Conservation (phyloP, 2,329 filamentous ascomycete genomes). For the Chalaropsis ovoidea region DNA sequence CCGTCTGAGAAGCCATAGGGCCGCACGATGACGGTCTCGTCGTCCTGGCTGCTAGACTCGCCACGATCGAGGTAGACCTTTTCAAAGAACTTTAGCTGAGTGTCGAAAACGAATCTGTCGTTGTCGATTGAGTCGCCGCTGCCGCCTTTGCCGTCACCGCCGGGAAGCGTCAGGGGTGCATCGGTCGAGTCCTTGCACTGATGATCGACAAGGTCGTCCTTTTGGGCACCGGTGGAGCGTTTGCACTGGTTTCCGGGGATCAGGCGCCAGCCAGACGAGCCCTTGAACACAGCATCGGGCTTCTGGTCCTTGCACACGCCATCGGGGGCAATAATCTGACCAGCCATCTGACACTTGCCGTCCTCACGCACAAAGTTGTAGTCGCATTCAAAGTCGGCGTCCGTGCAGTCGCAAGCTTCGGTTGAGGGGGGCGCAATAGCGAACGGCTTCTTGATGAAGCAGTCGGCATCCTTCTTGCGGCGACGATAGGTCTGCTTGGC, state of each 20-base stretch:
- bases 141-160: conserved; percentile 39
- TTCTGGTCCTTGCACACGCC: conserved; percentile 59
- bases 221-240: conserved; percentile 48
- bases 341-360: conserved; percentile 57
- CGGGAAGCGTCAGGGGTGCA: conserved; percentile 37
- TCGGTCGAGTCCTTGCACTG: conserved; percentile 53
- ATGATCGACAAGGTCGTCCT: conserved; percentile 62
- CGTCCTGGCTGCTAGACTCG: conserved; percentile 50
- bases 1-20: conserved; percentile 34
- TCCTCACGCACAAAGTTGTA: conserved; percentile 74
- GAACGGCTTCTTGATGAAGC: conserved; percentile 80
- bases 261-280: conserved; percentile 80
- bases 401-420: conserved; percentile 69
- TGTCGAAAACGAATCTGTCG: conserved; percentile 53
- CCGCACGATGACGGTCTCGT: conserved; percentile 60
- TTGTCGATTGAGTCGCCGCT: conserved; percentile 46
- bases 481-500: conserved; percentile 80
- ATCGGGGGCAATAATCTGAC: conserved; percentile 54
- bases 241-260: conserved; percentile 77
- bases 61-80: conserved; percentile 71
- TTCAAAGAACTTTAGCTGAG: conserved; percentile 42
- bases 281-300: conserved; percentile 63
- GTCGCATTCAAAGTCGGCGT: conserved; percentile 88
- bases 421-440: conserved; percentile 61
- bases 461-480: conserved; percentile 77